These are phyloP conservation scores for Dipteronia sinensis DNA, from an alignment of 345 rosid genomes.

Conservation along the genomic window DNA sequence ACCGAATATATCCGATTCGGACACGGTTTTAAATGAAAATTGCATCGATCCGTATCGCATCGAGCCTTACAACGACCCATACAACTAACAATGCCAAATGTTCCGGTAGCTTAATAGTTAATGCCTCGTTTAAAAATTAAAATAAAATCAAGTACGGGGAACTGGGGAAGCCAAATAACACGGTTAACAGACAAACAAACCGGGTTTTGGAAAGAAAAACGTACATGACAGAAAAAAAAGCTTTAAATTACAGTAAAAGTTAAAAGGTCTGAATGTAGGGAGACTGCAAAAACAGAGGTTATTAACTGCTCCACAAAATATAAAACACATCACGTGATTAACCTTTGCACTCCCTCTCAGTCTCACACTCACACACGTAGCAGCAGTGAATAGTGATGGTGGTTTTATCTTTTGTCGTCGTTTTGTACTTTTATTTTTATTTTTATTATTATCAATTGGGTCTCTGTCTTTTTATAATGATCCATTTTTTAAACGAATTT, in stretches of 20 bases:
- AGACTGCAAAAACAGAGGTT: not conserved
- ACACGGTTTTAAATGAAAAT: too few relatives aligned
- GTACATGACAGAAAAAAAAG: not conserved
- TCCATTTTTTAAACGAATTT: too few relatives aligned
- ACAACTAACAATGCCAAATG: too few relatives aligned
- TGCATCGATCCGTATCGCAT: too few relatives aligned
- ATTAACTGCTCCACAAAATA: not conserved
- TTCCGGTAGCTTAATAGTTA: too few relatives aligned
- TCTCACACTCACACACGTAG: not conserved
- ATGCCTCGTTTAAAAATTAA: too few relatives aligned
- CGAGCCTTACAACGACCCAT: too few relatives aligned
- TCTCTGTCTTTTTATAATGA: too few relatives aligned
- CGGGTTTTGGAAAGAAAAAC: not conserved
- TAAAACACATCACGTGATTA: conserved; percentile 2
- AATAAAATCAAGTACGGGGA: too few relatives aligned
- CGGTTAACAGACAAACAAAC: not conserved
- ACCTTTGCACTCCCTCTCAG: not conserved
- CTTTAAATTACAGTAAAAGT: not conserved
- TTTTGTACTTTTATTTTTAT: not conserved
- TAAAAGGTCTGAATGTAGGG: not conserved
- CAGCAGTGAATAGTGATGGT: not conserved
- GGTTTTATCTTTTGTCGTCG: not conserved
- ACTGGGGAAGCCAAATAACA: too few relatives aligned
- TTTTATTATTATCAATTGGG: too few relatives aligned
- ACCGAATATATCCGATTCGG: too few relatives aligned